Evolutionary conservation across 352 stramenopile genomes (phyloP).

Genomic region (Globisporangium nodosum): DNA sequence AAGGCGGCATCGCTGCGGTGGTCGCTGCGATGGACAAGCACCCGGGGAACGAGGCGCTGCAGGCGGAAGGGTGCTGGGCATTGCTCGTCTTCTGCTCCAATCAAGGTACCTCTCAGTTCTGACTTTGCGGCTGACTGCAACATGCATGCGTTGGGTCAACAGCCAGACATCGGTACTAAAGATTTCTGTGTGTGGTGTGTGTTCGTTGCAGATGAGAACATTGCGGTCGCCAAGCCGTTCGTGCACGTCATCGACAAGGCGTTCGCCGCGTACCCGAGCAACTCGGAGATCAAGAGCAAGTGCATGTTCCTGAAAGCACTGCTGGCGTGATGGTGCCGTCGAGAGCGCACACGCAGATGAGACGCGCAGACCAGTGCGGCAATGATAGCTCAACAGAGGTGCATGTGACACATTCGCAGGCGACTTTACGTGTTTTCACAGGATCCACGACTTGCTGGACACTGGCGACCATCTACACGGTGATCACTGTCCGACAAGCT

Average conservation of each 20-base stretch:
- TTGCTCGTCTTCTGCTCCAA: constrained; percentile 81
- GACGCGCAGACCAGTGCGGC: not conserved
- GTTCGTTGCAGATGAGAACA: constrained; percentile 45
- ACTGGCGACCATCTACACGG: not conserved
- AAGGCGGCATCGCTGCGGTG: constrained; percentile 61
- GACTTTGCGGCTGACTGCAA: too few species aligned
- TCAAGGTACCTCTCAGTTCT: constrained; percentile 24
- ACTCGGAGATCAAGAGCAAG: constrained; percentile 63
- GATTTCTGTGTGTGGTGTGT: not conserved
- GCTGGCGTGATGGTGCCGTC: constrained; percentile 22
- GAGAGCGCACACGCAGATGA: not conserved
- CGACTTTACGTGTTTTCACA: too few species aligned
- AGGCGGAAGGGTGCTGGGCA: constrained; percentile 68
- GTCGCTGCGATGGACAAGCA: constrained; percentile 60
- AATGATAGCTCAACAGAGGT: not conserved
- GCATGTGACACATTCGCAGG: not conserved
- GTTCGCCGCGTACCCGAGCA: constrained; percentile 33
- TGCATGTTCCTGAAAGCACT: constrained; percentile 55
- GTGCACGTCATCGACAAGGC: constrained; percentile 39
- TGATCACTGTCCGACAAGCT: too few species aligned
- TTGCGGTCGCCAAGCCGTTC: constrained; percentile 37
- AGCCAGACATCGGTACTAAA: too few species aligned
- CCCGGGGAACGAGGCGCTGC: constrained; percentile 53
- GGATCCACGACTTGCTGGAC: constrained; percentile 15
- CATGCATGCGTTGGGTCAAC: not conserved